A percentile compares a stretch with the other conserved stretches of the same genome.
Evolutionary conservation across 1,284 basidiomycete genomes (phyloP).

Genomic region (Apiotrichum veenhuisii): DNA sequence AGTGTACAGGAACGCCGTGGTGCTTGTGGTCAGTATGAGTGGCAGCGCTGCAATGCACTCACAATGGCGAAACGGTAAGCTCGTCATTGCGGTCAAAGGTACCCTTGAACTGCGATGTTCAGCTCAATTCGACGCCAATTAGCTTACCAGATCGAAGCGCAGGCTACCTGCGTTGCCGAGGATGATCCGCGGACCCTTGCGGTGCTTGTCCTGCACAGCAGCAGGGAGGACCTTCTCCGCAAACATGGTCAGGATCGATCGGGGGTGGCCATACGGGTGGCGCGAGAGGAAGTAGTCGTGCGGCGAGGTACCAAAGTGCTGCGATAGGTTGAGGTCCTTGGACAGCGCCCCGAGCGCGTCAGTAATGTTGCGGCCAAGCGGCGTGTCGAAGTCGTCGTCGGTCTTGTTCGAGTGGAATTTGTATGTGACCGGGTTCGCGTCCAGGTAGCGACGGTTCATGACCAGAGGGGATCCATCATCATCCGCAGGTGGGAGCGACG

Average conservation of each 20-base stretch:
- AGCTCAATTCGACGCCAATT: too few species aligned
- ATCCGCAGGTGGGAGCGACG: constrained; percentile 14
- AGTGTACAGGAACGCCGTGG: constrained; percentile 38
- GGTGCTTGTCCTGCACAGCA: constrained; percentile 30
- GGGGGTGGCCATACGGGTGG: constrained; percentile 64
- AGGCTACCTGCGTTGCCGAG: constrained; percentile 70
- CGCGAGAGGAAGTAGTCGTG: constrained; percentile 64
- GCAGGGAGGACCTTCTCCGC: constrained; percentile 55
- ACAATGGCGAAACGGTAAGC: constrained; percentile 64
- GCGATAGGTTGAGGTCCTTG: constrained; percentile 37
- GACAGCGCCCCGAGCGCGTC: constrained; percentile 29
- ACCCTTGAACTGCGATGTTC: constrained; percentile 53
- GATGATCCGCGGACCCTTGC: constrained; percentile 55
- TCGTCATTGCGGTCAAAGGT: constrained; percentile 74
- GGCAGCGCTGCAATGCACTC: neutral
- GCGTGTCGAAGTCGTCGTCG: constrained; percentile 37
- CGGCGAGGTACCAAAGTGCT: constrained; percentile 64
- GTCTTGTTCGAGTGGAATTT: constrained; percentile 37
- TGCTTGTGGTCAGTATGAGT: constrained; percentile 1
- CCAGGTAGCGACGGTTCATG: constrained; percentile 51
- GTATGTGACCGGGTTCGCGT: constrained; percentile 51
- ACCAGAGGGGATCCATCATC: constrained; percentile 33
- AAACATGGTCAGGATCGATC: constrained; percentile 62
- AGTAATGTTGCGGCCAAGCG: constrained; percentile 39
- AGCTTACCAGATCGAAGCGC: constrained; percentile 62